These are phyloP conservation scores for Somion occarium DNA, from an alignment of 1,284 basidiomycete species.

Conservation along the genomic window DNA sequence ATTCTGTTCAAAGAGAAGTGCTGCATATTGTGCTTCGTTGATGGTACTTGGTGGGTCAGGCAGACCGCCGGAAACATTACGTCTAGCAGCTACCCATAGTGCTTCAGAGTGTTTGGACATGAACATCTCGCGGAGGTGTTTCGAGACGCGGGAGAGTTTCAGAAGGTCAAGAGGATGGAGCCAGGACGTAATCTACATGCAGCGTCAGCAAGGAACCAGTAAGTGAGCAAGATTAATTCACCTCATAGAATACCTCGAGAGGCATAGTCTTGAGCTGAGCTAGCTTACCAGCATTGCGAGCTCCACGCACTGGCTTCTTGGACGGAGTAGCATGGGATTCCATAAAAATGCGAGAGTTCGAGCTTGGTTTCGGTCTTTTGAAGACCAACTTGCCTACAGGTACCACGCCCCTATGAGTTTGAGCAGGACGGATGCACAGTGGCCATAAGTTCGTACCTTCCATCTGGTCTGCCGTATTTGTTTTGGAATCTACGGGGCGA, in stretches of 20 bases:
- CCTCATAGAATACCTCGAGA: constrained; percentile 26
- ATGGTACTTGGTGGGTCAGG: constrained; percentile 10
- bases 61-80: constrained; percentile 7
- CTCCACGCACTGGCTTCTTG: not conserved
- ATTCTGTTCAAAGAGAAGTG: constrained; percentile 11
- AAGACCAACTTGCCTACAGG: not conserved
- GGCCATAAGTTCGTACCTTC: no score
- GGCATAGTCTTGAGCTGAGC: constrained; percentile 22
- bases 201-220: not conserved
- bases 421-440: no score
- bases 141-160: constrained; percentile 20
- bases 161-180: constrained; percentile 23
- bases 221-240: constrained; percentile 7
- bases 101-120: constrained; percentile 1
- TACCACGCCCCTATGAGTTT: no score
- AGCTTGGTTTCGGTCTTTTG: not conserved
- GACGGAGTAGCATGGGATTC: not conserved
- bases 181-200: constrained; percentile 17
- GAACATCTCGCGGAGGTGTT: constrained; percentile 15
- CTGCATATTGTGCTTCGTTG: constrained; percentile 12
- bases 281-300: not conserved
- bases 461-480: no score
- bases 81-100: constrained; percentile 12
- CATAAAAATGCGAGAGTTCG: not conserved
- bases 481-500: no score